Percentiles rank a stretch among this genome's conserved stretches.
These are phyloP conservation scores for Calcarisporium arbuscula DNA, from an alignment of 2,329 filamentous ascomycete species.

Conservation along the genomic window DNA sequence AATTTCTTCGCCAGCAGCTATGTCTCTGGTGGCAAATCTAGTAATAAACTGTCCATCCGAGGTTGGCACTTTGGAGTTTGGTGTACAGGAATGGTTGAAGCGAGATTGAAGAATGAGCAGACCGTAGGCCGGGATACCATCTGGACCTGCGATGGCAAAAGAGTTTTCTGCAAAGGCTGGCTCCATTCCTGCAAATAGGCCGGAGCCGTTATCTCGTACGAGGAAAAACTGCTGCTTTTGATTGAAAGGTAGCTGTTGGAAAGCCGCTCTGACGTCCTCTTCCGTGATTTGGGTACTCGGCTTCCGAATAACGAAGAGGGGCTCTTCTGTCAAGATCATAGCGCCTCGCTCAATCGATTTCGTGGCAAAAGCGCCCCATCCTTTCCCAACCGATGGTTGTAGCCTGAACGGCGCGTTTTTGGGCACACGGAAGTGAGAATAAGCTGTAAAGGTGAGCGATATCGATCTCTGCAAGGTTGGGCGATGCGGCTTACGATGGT, in stretches of 20 bases:
- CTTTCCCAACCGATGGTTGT: not conserved
- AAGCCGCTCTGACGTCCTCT: no score
- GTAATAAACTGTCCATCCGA: not conserved
- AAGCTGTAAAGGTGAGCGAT: no score
- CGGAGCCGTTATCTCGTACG: not conserved
- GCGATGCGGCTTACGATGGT: no score
- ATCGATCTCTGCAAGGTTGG: no score
- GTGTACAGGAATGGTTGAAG: conserved; percentile 1
- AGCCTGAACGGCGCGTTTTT: conserved; percentile 1
- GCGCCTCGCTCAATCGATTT: not conserved
- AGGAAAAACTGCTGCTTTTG: not conserved
- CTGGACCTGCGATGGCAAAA: no score
- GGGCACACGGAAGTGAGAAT: not conserved
- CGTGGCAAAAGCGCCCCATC: conserved; percentile 1
- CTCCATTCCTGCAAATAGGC: no score
- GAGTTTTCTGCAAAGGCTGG: no score
- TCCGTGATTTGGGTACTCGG: no score
- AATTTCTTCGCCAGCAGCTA: not conserved
- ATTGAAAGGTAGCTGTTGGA: no score
- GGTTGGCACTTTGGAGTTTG: not conserved
- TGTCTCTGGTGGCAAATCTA: not conserved
- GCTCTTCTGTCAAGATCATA: not conserved
- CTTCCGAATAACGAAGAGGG: not conserved
- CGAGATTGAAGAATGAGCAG: not conserved
- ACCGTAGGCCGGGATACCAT: not conserved